Evolutionary conservation across 1,284 basidiomycete species (phyloP).

Genomic region (Ganoderma multipileum): DNA sequence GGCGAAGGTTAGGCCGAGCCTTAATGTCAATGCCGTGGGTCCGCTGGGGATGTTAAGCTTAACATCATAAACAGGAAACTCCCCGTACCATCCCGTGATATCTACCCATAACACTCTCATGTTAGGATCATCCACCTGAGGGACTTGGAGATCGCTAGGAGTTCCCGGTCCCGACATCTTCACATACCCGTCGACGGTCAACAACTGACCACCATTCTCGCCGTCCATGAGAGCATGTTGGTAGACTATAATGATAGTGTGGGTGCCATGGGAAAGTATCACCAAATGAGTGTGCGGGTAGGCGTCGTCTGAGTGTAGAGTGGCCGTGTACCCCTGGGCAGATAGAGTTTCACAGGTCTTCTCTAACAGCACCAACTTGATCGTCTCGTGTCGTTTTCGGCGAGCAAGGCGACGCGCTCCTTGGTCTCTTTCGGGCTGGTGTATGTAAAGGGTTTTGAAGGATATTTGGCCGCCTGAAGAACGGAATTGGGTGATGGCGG

Average conservation of each 20-base stretch:
- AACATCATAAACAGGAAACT: background rate
- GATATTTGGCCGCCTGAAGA: background rate
- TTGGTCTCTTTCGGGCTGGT: background rate
- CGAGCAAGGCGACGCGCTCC: too few relatives aligned
- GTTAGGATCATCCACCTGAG: too few relatives aligned
- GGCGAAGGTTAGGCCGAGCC: background rate
- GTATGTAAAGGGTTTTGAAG: background rate
- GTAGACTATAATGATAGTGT: background rate
- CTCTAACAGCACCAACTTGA: background rate
- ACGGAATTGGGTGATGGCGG: background rate
- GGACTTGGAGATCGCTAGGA: too few relatives aligned
- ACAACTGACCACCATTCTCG: background rate
- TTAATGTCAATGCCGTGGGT: background rate
- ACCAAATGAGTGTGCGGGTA: background rate
- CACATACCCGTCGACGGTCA: background rate
- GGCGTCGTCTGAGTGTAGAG: background rate
- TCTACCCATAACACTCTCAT: too few relatives aligned
- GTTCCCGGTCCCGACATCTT: background rate
- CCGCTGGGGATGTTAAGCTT: background rate
- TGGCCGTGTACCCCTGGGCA: background rate
- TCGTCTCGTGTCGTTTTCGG: background rate
- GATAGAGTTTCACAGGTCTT: background rate
- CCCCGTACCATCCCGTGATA: background rate
- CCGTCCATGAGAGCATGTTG: background rate
- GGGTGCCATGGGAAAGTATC: background rate